A percentile compares a stretch with the other conserved stretches of the same genome.
Conservation (phyloP, 495 filamentous ascomycete genomes). For the Aspergillus heteromorphus region DNA sequence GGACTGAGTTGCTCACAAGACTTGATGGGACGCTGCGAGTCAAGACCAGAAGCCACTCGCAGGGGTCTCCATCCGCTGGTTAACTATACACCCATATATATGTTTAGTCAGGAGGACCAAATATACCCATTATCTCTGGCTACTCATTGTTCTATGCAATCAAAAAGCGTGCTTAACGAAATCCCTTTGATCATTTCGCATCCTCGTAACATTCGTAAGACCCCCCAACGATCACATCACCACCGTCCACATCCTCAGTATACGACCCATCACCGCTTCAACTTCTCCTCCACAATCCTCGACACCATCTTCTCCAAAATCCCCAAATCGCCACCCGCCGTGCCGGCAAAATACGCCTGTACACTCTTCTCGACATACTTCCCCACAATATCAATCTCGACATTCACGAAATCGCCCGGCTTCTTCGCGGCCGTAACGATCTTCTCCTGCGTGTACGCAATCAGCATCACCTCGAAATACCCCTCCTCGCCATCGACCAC, state of each 20-base stretch:
- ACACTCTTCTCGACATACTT: slow-evolving; percentile 98
- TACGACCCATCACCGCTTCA: slow-evolving; percentile 34
- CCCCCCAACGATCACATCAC: not conserved
- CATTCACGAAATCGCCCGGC: slow-evolving; percentile 83
- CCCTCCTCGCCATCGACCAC: slow-evolving; percentile 67
- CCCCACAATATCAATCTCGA: slow-evolving; percentile 97
- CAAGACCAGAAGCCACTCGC: not conserved
- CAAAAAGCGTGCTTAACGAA: not conserved
- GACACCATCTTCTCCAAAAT: slow-evolving; percentile 81
- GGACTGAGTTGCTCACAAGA: not conserved
- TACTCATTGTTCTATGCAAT: not conserved
- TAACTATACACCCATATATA: not conserved
- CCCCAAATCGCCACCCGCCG: slow-evolving; percentile 47
- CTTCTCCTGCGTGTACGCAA: slow-evolving; percentile 95
- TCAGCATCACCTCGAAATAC: slow-evolving; percentile 98
- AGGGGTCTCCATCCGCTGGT: not conserved
- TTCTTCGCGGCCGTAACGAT: slow-evolving; percentile 79
- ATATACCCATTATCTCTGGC: slow-evolving; percentile 1
- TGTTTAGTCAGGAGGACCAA: not conserved
- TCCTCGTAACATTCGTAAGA: not conserved
- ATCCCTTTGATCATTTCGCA: not conserved
- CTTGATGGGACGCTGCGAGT: not conserved
- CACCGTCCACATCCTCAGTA: not conserved
- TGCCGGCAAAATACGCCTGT: slow-evolving; percentile 50
- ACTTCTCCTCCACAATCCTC: slow-evolving; percentile 68